Base-by-base conservation (phyloP, 1,284 basidiomycete species). In the Trichosporon asahii region DNA sequence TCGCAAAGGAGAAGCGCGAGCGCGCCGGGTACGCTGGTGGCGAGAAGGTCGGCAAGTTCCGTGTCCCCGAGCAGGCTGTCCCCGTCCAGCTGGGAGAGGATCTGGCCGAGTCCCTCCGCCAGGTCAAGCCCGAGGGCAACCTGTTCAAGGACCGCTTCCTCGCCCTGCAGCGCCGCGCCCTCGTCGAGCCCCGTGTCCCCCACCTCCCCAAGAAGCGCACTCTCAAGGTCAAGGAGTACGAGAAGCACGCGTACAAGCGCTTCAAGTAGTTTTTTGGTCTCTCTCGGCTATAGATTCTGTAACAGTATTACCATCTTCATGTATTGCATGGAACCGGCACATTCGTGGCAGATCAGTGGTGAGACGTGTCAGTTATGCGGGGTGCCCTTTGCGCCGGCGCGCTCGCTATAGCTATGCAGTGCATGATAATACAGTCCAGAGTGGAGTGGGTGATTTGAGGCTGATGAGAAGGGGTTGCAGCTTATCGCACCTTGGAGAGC, bases 81-180 rank as follows among this genome's bases (percentile, higher is more conserved):
- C 90, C 91, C 64, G 94, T 98, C 15, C 95, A 98, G 82, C 87
- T 96, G 0, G 93, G 92, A 5, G 95, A 98, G 75, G 94, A 98
- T 78, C 83, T 98, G 49, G 91, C 89, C 70, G 96, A 98, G 82
- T 93, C 87, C 77, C 83, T 98, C 75, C 85, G 95, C 65, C 90
- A 87, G 66, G 84, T 99, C 76, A 94, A 94, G 92, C 91, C 93
- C 21, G 94, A 97, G 84, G 95, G 95, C 35, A 97, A 96, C 81
- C 84, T 96, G 29, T 97, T 96, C 87, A 88, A 90, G 60, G 95
- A 97, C 80, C 88, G 94, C 2, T 95, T 94, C 85, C 82, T 91
- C 57, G 80, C 80, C 27, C 68, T 86, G 29, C 85, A 86, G 76
- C 81, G 83, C 53, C 77, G 84, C 64, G 84, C 83, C 1, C 77